A percentile compares a stretch with the other conserved stretches of the same genome.
Evolutionary conservation across 2,329 filamentous ascomycete species (phyloP).

Genomic region (Neofusicoccum parvum): DNA sequence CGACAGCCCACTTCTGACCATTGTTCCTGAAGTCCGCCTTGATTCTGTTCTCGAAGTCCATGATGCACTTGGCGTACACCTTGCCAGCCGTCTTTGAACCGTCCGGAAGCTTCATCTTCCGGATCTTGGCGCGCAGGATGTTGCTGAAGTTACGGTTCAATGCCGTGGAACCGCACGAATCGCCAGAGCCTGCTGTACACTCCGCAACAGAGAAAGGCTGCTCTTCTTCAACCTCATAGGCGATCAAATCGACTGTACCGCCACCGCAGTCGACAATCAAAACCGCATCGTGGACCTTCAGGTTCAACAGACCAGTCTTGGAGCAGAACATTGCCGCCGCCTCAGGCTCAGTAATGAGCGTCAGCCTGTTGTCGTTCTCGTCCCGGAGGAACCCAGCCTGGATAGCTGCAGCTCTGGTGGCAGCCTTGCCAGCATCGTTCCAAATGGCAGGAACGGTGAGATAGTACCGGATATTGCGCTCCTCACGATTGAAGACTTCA

Average conservation of each 20-base stretch:
- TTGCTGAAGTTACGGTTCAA: constrained; percentile 98
- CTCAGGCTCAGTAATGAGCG: constrained; percentile 93
- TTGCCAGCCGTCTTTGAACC: constrained; percentile 96
- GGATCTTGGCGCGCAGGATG: constrained; percentile 94
- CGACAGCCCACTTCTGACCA: constrained; percentile 97
- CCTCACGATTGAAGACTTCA: constrained; percentile 96
- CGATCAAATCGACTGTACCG: constrained; percentile 97
- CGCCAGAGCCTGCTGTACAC: constrained; percentile 94
- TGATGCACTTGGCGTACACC: constrained; percentile 98
- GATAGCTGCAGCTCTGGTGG: constrained; percentile 91
- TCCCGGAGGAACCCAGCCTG: constrained; percentile 96
- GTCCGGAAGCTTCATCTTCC: constrained; percentile 98
- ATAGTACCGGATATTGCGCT: constrained; percentile 97
- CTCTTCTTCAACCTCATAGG: constrained; percentile 97
- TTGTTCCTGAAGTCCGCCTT: constrained; percentile 99
- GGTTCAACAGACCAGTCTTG: constrained; percentile 91
- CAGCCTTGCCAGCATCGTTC: constrained; percentile 98
- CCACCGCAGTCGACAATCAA: constrained; percentile 98
- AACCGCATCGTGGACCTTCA: constrained; percentile 98
- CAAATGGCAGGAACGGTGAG: constrained; percentile 98
- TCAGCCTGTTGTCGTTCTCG: constrained; percentile 95
- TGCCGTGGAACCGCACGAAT: constrained; percentile 97
- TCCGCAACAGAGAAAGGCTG: constrained; percentile 95
- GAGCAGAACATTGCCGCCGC: constrained; percentile 97
- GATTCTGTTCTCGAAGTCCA: constrained; percentile 99